phyloP scores from a whole-genome alignment of 2,329 filamentous ascomycete genomes.

The Coniochaeta sp. region DNA sequence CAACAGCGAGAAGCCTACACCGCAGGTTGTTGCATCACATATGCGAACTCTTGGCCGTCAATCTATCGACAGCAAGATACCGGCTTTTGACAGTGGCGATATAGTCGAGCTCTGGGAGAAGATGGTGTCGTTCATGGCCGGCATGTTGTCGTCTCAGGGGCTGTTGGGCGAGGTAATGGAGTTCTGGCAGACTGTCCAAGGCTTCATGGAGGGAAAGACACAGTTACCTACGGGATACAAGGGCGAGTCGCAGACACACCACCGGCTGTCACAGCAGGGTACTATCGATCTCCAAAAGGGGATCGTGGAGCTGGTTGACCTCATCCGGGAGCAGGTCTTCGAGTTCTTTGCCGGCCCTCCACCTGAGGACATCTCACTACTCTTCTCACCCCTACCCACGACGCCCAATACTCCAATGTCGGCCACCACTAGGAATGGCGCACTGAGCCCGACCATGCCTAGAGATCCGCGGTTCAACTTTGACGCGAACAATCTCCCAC shows the following conservation, averaged over 20 bases:
- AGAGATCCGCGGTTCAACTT: conserved; percentile 73
- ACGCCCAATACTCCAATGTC: conserved; percentile 63
- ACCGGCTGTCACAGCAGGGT: conserved; percentile 67
- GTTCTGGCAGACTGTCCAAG: conserved; percentile 88
- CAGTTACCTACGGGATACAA: conserved; percentile 81
- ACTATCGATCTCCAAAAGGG: conserved; percentile 68
- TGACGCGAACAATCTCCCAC: conserved; percentile 69
- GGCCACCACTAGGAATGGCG: conserved; percentile 27
- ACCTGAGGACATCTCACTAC: conserved; percentile 79
- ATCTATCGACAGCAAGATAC: conserved; percentile 50
- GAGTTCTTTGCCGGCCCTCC: conserved; percentile 83
- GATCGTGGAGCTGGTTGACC: conserved; percentile 71
- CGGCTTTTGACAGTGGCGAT: conserved; percentile 68
- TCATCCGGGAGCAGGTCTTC: conserved; percentile 72
- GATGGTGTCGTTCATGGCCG: conserved; percentile 65
- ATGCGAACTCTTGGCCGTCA: conserved; percentile 68
- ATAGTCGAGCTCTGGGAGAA: conserved; percentile 92
- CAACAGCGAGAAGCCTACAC: conserved; percentile 62
- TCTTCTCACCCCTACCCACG: conserved; percentile 73
- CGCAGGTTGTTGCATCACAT: conserved; percentile 65
- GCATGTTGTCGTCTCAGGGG: conserved; percentile 70
- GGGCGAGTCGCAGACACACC: conserved; percentile 73
- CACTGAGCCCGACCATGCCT: conserved; percentile 46
- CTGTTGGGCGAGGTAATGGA: conserved; percentile 84
- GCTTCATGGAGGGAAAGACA: conserved; percentile 80